These are phyloP conservation scores for Metarhizium sp. DNA, from an alignment of 2,329 filamentous ascomycete species.

Conservation along the genomic window DNA sequence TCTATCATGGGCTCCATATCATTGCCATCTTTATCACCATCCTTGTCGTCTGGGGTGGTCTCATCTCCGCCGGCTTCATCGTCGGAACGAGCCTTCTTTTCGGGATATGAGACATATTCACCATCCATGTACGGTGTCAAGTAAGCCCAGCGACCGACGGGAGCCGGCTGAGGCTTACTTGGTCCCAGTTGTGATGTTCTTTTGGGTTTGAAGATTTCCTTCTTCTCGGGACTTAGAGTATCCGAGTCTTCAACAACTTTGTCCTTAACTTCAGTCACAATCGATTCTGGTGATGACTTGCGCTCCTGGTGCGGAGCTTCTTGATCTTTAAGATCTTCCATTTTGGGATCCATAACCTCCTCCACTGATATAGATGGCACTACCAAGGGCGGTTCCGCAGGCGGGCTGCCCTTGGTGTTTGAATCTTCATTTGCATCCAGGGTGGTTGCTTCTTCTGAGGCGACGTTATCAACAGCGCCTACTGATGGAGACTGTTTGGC, in stretches of 20 bases:
- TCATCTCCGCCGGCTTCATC: conserved; percentile 23
- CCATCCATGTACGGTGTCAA: conserved; percentile 31
- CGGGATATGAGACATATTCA: conserved; percentile 29
- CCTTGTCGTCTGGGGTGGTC: conserved; percentile 19
- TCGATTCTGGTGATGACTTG: background rate
- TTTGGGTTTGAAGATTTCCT: background rate
- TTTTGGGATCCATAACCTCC: background rate
- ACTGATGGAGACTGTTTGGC: background rate
- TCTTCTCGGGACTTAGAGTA: background rate
- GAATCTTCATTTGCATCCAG: background rate
- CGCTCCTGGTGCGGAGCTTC: background rate
- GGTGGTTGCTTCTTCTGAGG: background rate
- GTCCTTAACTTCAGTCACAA: background rate
- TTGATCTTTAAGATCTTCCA: background rate
- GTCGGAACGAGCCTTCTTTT: conserved; percentile 22
- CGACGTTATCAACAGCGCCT: background rate
- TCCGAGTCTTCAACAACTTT: background rate
- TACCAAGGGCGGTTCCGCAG: background rate
- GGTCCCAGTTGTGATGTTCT: conserved; percentile 4
- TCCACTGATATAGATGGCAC: conserved; percentile 4
- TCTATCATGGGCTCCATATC: conserved; percentile 23
- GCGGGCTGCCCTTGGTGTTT: background rate
- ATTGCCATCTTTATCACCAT: conserved; percentile 6
- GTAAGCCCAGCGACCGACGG: conserved; percentile 25
- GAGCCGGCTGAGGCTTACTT: conserved; percentile 19